phyloP scores from a whole-genome alignment of 225 moss, liverwort and hornwort genomes.

The Ulota crispa region DNA sequence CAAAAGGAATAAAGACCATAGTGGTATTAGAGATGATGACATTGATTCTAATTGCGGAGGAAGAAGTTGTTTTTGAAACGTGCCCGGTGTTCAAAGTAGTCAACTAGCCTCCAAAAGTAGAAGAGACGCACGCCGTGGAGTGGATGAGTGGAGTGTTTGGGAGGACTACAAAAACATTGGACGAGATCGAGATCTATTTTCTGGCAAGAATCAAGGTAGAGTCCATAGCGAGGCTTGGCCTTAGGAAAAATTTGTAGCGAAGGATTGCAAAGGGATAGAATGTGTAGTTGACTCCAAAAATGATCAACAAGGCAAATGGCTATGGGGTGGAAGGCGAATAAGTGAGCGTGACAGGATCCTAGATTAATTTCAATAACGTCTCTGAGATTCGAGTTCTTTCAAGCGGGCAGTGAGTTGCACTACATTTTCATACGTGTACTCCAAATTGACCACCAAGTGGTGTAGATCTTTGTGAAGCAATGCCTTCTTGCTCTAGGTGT shows the following conservation, averaged over 20 bases:
- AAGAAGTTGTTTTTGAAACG: constrained; percentile 47
- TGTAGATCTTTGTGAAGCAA: background rate
- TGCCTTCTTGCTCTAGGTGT: background rate
- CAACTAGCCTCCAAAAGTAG: constrained; percentile 39
- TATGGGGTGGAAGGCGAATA: constrained; percentile 62
- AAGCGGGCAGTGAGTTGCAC: background rate
- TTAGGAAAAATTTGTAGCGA: constrained; percentile 20
- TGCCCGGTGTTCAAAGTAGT: constrained; percentile 50
- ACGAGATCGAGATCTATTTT: constrained; percentile 28
- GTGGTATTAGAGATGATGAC: constrained; percentile 46
- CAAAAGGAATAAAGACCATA: constrained; percentile 62
- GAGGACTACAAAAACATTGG: constrained; percentile 39
- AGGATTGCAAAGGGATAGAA: constrained; percentile 15
- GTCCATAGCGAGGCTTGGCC: constrained; percentile 34
- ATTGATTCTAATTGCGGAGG: constrained; percentile 42
- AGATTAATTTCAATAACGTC: constrained; percentile 22
- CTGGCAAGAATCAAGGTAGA: constrained; percentile 40
- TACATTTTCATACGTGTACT: background rate
- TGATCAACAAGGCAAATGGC: constrained; percentile 48
- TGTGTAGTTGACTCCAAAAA: constrained; percentile 12
- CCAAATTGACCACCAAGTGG: background rate
- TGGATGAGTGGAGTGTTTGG: constrained; percentile 36
- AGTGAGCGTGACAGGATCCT: constrained; percentile 77
- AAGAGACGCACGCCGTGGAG: constrained; percentile 42
- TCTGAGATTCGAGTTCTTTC: background rate